Base-by-base conservation (phyloP, 2,329 filamentous ascomycete species). In the Neofusicoccum umdonicola region DNA sequence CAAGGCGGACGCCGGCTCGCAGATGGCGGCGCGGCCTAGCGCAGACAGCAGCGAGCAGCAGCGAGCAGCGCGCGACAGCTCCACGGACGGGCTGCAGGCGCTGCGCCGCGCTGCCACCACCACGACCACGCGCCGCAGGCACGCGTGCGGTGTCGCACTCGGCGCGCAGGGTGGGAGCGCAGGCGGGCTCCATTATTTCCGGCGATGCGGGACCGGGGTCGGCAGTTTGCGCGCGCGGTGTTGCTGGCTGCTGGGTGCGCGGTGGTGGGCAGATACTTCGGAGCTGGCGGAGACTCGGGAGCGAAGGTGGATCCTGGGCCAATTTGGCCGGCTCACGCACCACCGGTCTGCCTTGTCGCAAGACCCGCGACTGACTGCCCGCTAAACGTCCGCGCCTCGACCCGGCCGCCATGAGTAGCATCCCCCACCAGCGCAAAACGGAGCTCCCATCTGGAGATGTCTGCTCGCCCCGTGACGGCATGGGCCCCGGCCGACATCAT, bases 361-460 rank as follows among this genome's bases (percentile, higher is more conserved):
- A 47, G 39, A 56, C 48, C 39, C 62, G 42, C 62, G 41, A 54
- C 56, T 60, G 56, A 60, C 56, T 22, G 56, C 19, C 54, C 54
- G 54, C 39, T 45, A 39, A 44, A 45, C 54, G 39, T 17, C 62
- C 51, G 44, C 42, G 62, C 62, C 58, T 62, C 58, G 58, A 62
- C 58, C 58, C 47, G 44, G 35, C 58, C 45, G 50, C 39, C 42
- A 19, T 56, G 42, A 35, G 62, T 64, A 64, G 62, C 62, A 64
- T 64, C 62, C 62, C 62, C 51, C 54, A 58, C 54, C 54, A 58
- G 54, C 15, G 35, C 37, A 27, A 45, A 19, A 37, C 27, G n/a
- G 54, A 27, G 17, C 54, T 58, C 22, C 39, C 51, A 57, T 64
- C 62, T 64, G 62, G 62, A 64, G 62, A 56, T 47, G 51, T 64